Evolutionary conservation across 2,329 filamentous ascomycete species (phyloP), one percentile per base, ranked within the genome.

Genomic region (Penicillium sp.): DNA sequence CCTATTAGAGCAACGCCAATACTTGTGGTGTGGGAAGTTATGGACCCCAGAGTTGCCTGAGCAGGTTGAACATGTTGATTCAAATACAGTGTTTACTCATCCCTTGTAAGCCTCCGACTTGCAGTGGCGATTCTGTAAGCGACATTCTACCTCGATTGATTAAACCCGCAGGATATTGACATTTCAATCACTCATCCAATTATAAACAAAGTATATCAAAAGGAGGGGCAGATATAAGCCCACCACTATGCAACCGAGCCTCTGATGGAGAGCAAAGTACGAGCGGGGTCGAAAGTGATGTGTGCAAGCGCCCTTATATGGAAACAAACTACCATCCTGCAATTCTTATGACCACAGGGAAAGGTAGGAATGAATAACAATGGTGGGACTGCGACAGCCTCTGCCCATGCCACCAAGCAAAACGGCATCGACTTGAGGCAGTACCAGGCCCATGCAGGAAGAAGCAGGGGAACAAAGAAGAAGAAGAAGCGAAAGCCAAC

Each of bases 121-220:
- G 9, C 31, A 31, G 31, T 31, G 2, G 31, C 10, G 6, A 9
- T 31, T 31, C 31, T 9, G 9, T 39, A n/a, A 39, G 16, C 37
- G 37, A 5, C 7, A 16, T n/a, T 40, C 7, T 9, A 9, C 7
- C 31, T 14, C n/a, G 6, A 6, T 49, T 19, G 27, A 49, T 35
- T 33, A 31, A 35, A 49, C 7, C 44, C 9, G 35, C 19, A 44
- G 40, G 47, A 58, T 61, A 60, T 60, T 50, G 55, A 59, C 56
- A 62, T 52, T 27, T 54, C 50, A 59, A 62, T 27, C 35, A 44
- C 36, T 61, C 56, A 61, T 62, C 47, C 61, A 59, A 63, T 65
- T 66, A 65, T 65, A 59, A 66, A 63, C 54, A 60, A 50, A 55
- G 24, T 61, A 59, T 54, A 40, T 44, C 49, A 37, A 55, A 53